These are phyloP conservation scores for Rutstroemia sp. DNA, from an alignment of 2,329 filamentous ascomycete species.

Conservation along the genomic window DNA sequence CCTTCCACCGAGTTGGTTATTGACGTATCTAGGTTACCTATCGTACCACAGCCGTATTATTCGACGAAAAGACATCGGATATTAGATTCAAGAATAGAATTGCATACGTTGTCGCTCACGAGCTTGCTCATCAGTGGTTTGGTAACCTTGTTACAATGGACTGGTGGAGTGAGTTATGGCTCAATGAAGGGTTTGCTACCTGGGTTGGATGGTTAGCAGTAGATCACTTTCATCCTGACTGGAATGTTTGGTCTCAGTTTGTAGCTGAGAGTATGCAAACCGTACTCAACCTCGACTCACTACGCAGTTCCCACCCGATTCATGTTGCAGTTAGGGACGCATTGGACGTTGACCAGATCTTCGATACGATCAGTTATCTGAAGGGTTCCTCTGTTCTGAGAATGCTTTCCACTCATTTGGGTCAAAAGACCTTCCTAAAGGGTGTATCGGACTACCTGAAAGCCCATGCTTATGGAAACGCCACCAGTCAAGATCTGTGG, in stretches of 20 bases:
- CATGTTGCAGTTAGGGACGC: constrained; percentile 92
- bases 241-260: constrained; percentile 97
- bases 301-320: constrained; percentile 90
- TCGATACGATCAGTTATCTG: constrained; percentile 92
- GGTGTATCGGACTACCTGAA: constrained; percentile 88
- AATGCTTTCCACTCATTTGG: constrained; percentile 89
- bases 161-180: constrained; percentile 91
- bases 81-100: constrained; percentile 86
- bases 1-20: not conserved
- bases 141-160: constrained; percentile 95
- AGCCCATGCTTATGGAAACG: constrained; percentile 80
- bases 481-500: constrained; percentile 89
- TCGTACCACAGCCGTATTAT: constrained; percentile 90
- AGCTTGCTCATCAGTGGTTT: constrained; percentile 95
- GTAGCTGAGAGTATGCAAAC: constrained; percentile 90
- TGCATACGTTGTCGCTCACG: constrained; percentile 96
- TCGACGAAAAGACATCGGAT: constrained; percentile 87
- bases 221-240: constrained; percentile 89
- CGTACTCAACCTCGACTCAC: constrained; percentile 81
- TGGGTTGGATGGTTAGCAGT: constrained; percentile 82
- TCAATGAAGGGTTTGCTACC: constrained; percentile 94
- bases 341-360: constrained; percentile 95
- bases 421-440: constrained; percentile 79
- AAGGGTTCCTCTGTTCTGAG: constrained; percentile 95
- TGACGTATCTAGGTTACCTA: constrained; percentile 62